These are phyloP conservation scores for Podospora australis DNA, from an alignment of 495 filamentous ascomycete genomes.

Conservation along the genomic window DNA sequence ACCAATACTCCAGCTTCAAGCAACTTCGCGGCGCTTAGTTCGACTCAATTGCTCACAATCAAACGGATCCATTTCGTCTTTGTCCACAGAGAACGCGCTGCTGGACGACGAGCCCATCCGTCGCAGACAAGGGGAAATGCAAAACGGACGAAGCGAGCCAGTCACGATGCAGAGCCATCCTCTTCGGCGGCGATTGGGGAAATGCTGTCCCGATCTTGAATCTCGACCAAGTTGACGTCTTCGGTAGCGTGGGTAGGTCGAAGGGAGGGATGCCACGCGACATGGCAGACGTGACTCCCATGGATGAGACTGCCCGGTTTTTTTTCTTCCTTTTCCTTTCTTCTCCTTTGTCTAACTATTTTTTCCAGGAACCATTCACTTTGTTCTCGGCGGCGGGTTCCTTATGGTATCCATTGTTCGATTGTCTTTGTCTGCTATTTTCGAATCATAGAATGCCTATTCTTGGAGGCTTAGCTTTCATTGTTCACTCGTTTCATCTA, in stretches of 20 bases:
- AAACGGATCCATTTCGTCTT: constrained; percentile 3
- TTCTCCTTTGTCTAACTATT: background rate
- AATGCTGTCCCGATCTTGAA: background rate
- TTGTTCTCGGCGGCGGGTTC: no score
- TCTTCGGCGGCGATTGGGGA: background rate
- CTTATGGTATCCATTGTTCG: constrained; percentile 10
- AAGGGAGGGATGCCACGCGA: no score
- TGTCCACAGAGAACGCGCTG: constrained; percentile 22
- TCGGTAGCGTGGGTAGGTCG: no score
- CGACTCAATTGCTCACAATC: constrained; percentile 20
- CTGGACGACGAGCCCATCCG: constrained; percentile 14
- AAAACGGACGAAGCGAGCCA: constrained; percentile 9
- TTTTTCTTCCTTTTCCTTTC: background rate
- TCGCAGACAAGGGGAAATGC: constrained; percentile 12
- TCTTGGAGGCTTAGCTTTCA: constrained; percentile 6
- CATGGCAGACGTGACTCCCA: background rate
- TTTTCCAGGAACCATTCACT: no score
- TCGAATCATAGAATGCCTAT: constrained; percentile 7
- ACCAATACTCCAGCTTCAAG: constrained; percentile 21
- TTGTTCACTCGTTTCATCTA: background rate
- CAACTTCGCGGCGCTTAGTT: constrained; percentile 29
- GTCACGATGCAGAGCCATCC: constrained; percentile 7
- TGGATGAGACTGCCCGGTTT: no score
- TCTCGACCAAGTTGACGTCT: background rate
- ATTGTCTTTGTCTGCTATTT: background rate